These are phyloP conservation scores for Blastobotrys attinorum DNA, from an alignment of 805 yeast species.

Conservation along the genomic window DNA sequence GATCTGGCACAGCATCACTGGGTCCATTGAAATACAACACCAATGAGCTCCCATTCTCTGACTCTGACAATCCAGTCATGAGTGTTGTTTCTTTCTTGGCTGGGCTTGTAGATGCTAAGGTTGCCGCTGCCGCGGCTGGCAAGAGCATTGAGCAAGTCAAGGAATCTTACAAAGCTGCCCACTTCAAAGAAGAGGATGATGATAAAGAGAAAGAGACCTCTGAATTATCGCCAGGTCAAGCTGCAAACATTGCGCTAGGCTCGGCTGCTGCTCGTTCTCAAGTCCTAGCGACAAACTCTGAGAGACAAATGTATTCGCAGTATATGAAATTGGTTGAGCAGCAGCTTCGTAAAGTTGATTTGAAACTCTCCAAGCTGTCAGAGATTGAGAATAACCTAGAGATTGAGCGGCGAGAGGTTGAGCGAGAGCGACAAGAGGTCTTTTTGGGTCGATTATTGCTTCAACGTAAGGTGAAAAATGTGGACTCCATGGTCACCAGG, in stretches of 20 bases:
- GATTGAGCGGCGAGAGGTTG: conserved; percentile 36
- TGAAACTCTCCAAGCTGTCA: conserved; percentile 59
- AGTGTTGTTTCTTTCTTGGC: conserved; percentile 87
- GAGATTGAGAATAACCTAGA: conserved; percentile 52
- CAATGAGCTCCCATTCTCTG: conserved; percentile 66
- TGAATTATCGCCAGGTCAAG: conserved; percentile 27
- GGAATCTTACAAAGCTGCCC: conserved; percentile 6
- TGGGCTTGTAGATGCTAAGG: conserved; percentile 75
- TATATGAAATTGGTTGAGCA: conserved; percentile 59
- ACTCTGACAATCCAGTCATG: conserved; percentile 87
- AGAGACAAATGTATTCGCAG: conserved; percentile 53
- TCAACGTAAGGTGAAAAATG: conserved; percentile 48
- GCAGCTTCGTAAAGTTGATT: conserved; percentile 65
- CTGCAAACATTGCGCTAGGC: conserved; percentile 64
- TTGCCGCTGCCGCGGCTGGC: conserved; percentile 72
- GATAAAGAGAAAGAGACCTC: conserved; percentile 8
- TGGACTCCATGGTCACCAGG: conserved; percentile 44
- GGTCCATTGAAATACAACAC: conserved; percentile 79
- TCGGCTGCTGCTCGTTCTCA: conserved; percentile 72
- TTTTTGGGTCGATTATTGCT: conserved; percentile 65
- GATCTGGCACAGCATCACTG: conserved; percentile 33
- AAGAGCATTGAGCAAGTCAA: conserved; percentile 46
- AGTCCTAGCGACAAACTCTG: conserved; percentile 72
- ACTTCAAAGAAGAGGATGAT: conserved; percentile 8
- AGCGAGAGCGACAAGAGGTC: conserved; percentile 34